Evolutionary conservation across 1,284 basidiomycete species (phyloP), one percentile per base, ranked within the genome.

Genomic region (Pseudozyma flocculosa): DNA sequence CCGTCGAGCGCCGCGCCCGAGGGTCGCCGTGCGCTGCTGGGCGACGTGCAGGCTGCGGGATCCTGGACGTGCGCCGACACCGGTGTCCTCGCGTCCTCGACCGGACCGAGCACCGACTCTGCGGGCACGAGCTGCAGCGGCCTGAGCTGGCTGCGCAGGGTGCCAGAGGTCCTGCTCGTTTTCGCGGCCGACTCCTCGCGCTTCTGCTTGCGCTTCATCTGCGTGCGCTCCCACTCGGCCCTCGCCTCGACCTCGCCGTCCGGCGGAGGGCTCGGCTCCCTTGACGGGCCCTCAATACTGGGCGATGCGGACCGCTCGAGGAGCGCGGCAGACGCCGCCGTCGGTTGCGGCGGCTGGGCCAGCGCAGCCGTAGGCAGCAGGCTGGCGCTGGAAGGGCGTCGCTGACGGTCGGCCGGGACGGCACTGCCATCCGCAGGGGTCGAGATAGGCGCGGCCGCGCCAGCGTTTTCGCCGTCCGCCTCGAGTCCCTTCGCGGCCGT

Each of bases 171-270:
- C 26, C 55, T 60, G 7, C 40, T 50, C 11, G 43, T 60, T 53
- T 24, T 45, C 26, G 3, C 42, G 15, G 11, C 50, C 45, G 38
- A n/a, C 39, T 55, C 49, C 54, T 55, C 61, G 37, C 50, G 54
- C 29, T 26, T 53, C 29, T 58, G 47, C 43, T 66, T 61, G 24
- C 54, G 61, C 54, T 65, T 65, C 60, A 68, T 65, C 40, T 60
- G 61, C 22, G 64, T 61, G n/a, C 70, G 58, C 43, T 74, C 73
- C 73, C 73, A 75, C 37, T 74, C 72, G 23, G 73, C 72, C 24
- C 68, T 54, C 18, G 73, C 73, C 41, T 76, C 73, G 8, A 75
- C 59, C 43, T 76, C 73, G 37, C 73, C 73, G 18, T 75, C 72
- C 5, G 72, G 73, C 18, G 73, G 73, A 23, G 72, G 70, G 42